Conservation (phyloP, 2,329 filamentous ascomycete species). For the Cytospora schulzeri region DNA sequence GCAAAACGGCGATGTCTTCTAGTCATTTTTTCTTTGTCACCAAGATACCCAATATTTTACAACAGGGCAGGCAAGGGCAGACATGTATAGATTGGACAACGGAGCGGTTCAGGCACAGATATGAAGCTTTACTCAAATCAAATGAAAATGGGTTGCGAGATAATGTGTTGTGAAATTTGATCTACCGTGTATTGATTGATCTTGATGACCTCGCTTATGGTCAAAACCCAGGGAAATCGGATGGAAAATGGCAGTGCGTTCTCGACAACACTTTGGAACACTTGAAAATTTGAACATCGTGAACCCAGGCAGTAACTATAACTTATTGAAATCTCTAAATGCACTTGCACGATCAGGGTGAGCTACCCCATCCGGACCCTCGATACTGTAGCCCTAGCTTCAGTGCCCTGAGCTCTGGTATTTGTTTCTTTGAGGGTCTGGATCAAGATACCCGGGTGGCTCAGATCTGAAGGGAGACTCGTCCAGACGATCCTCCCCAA, state of each 20-base stretch:
- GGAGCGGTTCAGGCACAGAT: constrained; percentile 9
- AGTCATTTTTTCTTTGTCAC: not conserved
- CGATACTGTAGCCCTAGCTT: no score
- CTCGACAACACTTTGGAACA: no score
- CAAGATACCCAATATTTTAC: constrained; percentile 21
- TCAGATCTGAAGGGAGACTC: no score
- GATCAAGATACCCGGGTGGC: no score
- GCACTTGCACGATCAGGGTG: no score
- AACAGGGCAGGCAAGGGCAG: constrained; percentile 4
- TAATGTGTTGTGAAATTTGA: not conserved
- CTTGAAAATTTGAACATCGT: no score
- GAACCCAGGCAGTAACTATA: no score
- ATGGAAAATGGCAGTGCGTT: not conserved
- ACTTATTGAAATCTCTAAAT: no score
- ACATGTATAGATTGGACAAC: not conserved
- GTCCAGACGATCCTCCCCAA: no score
- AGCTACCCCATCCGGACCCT: no score
- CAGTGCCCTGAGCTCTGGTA: no score
- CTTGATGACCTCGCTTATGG: not conserved
- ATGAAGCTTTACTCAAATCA: constrained; percentile 5
- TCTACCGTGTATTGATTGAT: not conserved
- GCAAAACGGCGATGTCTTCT: constrained; percentile 15
- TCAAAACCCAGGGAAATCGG: not conserved
- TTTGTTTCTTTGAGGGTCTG: no score
- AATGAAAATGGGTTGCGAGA: constrained; percentile 5